Conservation (phyloP, 148 eudicot species). For the Oxyria digyna region DNA sequence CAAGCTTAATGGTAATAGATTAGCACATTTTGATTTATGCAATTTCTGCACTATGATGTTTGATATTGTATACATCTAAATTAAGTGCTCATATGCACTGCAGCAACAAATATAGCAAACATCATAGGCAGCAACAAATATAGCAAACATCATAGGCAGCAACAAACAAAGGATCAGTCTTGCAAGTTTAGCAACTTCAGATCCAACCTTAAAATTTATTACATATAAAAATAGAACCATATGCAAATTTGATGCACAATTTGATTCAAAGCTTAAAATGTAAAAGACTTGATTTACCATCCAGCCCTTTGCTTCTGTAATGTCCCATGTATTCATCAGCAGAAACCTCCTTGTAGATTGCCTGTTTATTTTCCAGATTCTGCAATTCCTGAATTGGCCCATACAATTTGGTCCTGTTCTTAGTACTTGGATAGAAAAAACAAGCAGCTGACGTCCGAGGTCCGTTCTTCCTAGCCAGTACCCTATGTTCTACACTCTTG, state of each 20-base stretch:
- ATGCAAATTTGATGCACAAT: neutral
- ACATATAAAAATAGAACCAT: neutral
- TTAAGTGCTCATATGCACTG: neutral
- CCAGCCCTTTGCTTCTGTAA: constrained; percentile 46
- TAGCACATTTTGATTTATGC: too few relatives aligned
- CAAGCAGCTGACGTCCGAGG: constrained; percentile 71
- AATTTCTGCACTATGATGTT: too few relatives aligned
- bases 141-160: neutral
- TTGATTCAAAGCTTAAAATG: constrained; percentile 26
- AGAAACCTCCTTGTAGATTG: constrained; percentile 36
- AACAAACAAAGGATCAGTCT: too few relatives aligned
- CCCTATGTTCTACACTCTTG: constrained; percentile 85
- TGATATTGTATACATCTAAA: too few relatives aligned
- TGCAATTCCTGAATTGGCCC: constrained; percentile 46
- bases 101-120: neutral
- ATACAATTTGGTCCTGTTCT: constrained; percentile 19
- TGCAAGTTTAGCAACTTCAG: neutral
- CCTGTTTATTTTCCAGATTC: constrained; percentile 23
- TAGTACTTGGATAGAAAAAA: constrained; percentile 56
- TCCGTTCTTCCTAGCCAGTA: constrained; percentile 32
- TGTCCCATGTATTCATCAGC: constrained; percentile 35
- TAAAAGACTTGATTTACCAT: constrained; percentile 43
- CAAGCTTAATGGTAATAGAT: too few relatives aligned
- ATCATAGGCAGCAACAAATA: neutral
- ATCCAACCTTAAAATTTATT: neutral